phyloP scores from a whole-genome alignment of 2,329 filamentous ascomycete genomes.

The Neofusicoccum sp. region DNA sequence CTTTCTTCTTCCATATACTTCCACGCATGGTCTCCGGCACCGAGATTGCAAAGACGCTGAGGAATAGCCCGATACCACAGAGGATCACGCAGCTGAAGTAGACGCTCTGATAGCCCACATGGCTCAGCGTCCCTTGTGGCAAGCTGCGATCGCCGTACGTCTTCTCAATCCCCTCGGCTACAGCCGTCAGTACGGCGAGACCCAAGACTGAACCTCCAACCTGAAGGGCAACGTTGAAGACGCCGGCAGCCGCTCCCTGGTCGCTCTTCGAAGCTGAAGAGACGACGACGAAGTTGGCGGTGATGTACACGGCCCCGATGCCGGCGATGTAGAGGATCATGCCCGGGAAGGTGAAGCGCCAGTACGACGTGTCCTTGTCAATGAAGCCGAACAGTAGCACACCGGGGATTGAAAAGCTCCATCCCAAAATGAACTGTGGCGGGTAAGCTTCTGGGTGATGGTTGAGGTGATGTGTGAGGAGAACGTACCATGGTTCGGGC shows the following conservation, averaged over 20 bases:
- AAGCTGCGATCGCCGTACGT: background rate
- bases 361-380: background rate
- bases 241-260: constrained; percentile 19
- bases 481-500: constrained; percentile 1
- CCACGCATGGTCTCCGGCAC: constrained; percentile 10
- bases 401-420: constrained; percentile 9
- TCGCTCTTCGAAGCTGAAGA: constrained; percentile 13
- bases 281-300: constrained; percentile 19
- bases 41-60: constrained; percentile 11
- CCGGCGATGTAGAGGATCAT: constrained; percentile 20
- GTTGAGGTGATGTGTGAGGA: too few relatives aligned
- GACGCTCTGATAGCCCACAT: constrained; percentile 9
- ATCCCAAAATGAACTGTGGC: constrained; percentile 13
- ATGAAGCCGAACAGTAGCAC: constrained; percentile 18
- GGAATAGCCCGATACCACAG: constrained; percentile 2
- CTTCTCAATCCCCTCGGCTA: constrained; percentile 9
- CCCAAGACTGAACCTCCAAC: constrained; percentile 19
- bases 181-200: constrained; percentile 12
- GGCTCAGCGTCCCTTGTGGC: background rate
- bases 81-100: constrained; percentile 12
- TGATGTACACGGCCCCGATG: constrained; percentile 21
- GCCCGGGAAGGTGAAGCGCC: constrained; percentile 15
- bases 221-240: constrained; percentile 22
- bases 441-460: background rate
- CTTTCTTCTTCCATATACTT: background rate